Base-by-base conservation (phyloP, 495 filamentous ascomycete species). In the Neurospora sp. region DNA sequence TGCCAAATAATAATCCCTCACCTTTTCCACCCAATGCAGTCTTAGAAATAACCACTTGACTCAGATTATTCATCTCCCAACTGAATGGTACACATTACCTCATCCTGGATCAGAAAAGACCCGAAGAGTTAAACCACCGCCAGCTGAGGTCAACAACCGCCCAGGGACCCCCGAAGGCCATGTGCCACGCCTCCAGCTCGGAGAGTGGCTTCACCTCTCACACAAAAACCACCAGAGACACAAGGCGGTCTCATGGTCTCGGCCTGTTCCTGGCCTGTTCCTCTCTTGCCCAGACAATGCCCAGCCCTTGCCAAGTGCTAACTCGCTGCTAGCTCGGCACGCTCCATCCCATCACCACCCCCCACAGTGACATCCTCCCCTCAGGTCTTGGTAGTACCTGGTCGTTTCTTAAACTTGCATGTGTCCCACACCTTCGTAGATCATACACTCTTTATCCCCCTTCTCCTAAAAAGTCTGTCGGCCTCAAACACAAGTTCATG, bases 321-420 rank as follows among this genome's bases (percentile, higher is more conserved):
- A 19, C n/a, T 45, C 43, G 21, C 21, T 59, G 48, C 54, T 34
- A 59, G 48, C 45, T 24, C 45, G 21, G 45, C 21, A 54, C 54
- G 54, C 15, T 62, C 54, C 28, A 31, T 66, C 28, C 45, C 54
- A 62, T 62, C 54, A 66, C 28, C 54, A 66, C 54, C 54, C 54
- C 28, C 34, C 28, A 66, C 54, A 34, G 54, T 66, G 28, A 66
- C 54, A 31, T 34, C 24, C 39, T 59, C 42, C 5, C 17, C 38
- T 71, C 76, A 38, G 38, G 74, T 21, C 73, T 42, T 69, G 70
- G 21, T 59, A 69, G 54, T 69, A 72, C 79, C 82, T 79, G 81
- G 77, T 82, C 79, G 74, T 80, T 84, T 83, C 82, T 82, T 82
- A 84, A 85, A 85, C 83, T 79, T 76, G 72, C 77, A 80, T 78